Evolutionary conservation across 108 stramenopile genomes (phyloP), one percentile per base, ranked within the genome.

Genomic region (Pseudonitzschia multiseries): DNA sequence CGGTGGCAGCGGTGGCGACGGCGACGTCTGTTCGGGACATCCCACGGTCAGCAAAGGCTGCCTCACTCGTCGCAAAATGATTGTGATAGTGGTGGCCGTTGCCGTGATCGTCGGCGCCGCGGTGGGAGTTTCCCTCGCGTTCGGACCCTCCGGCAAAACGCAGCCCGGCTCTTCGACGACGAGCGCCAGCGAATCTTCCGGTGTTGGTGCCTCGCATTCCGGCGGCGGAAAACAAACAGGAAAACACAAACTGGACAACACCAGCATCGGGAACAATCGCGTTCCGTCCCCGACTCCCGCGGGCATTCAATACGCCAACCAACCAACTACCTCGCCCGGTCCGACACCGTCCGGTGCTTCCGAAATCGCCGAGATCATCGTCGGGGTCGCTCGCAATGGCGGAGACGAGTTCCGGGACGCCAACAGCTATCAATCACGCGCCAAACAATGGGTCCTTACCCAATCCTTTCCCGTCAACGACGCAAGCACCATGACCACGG

Each of bases 341-440:
- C 69, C 69, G 3, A 77, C 73, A 5, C n/a, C 70, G 5, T 71
- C 77, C 0, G 68, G 44, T 67, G 48, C 71, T 15, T 24, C 27
- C 21, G 33, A 67, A 21, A 67, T 73, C 24, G 31, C 40, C 24
- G 33, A 62, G 15, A 53, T 73, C 57, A 73, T 79, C 29, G 26
- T 36, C 41, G 33, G 44, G 18, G 36, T 51, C 24, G 72, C 72
- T 26, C 65, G 78, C 9, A 9, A 60, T 20, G 78, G 78, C 13
- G 78, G 78, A n/a, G 29, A 44, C 1, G 78, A 79, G 36, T 79
- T 79, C 41, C 27, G 17, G 1, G 51, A 79, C 32, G 26, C 78
- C 9, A 27, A 60, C 15, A 63, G 51, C 26, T 79, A 79, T 63
- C 78, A 79, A 54, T 73, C 67, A 8, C 46, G 46, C 28, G 78